Evolutionary conservation across 2,329 filamentous ascomycete genomes (phyloP), one percentile per base, ranked within the genome.

Genomic region (Fusarium torulosum): DNA sequence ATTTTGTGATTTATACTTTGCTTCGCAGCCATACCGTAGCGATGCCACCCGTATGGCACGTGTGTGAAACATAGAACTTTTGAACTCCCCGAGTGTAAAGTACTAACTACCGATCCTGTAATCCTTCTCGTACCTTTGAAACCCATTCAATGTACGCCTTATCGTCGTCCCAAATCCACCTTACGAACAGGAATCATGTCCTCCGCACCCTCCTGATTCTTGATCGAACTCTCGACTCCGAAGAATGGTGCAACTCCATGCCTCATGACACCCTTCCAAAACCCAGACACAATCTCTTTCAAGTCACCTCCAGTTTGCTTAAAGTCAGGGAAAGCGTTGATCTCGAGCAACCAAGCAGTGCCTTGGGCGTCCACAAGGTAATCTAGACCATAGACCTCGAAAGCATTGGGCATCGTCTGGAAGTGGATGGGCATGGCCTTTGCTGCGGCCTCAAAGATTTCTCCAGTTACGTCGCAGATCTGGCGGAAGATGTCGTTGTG

Each of bases 311-410:
- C 96, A 17, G 94, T 97, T 86, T 98, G 95, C 75, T 87, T 89
- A 75, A 98, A 98, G 80, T 99, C 96, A 11, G 96, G 96, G 79
- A 97, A 99, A 1, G 95, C 93, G 81, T 99, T 99, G 31, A 97
- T 87, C 81, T 99, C 96, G 57, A 99, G 81, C 74, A 99, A 77
- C 88, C 90, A 97, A 5, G 88, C 86, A 5, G 74, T 83, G 0
- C 88, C 90, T 10, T 77, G 73, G 1, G 76, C 84, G 73, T 94
- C 92, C 11, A 97, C 89, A 73, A 99, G 78, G 75, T 96, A 99
- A 77, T 99, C 96, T 41, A 98, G 79, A 0, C 96, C 96, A 76
- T 92, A 99, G 9, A 96, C 83, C 81, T 99, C 96, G 75, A 98
- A 98, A 0, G 91, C 92, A 76, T 96, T 95, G 1, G 90, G 89